Evolutionary conservation across 2,329 filamentous ascomycete species (phyloP).

Genomic region (Beauveria sp.): DNA sequence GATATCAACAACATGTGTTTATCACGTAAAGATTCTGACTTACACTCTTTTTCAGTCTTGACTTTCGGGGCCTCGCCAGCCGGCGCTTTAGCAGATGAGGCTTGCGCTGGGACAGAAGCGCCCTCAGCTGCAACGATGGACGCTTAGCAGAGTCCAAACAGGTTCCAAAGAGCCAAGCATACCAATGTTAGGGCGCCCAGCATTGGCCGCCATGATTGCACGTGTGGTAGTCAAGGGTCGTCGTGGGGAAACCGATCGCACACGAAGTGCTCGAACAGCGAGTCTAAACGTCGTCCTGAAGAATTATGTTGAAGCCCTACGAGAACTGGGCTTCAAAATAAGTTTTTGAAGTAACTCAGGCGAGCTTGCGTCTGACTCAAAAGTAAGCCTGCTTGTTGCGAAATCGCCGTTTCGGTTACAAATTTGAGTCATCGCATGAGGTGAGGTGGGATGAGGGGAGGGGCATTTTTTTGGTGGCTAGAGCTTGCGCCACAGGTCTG

Average conservation of each 20-base stretch:
- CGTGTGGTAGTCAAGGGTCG: constrained; percentile 33
- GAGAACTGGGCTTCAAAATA: constrained; percentile 23
- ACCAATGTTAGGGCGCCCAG: constrained; percentile 41
- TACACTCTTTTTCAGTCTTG: constrained; percentile 43
- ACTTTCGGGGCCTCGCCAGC: constrained; percentile 34
- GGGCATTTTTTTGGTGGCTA: constrained; percentile 11
- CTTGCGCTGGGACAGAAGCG: constrained; percentile 5
- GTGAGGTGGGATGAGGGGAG: constrained; percentile 13
- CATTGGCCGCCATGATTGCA: constrained; percentile 53
- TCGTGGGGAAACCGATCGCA: constrained; percentile 47
- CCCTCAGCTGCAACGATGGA: neutral
- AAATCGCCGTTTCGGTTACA: neutral
- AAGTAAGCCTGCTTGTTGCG: constrained; percentile 1
- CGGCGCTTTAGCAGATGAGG: constrained; percentile 21
- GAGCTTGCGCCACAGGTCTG: constrained; percentile 11
- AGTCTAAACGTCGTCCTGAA: constrained; percentile 42
- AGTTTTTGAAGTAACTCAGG: neutral
- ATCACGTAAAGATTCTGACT: constrained; percentile 10
- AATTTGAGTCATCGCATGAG: constrained; percentile 12
- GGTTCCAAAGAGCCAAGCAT: constrained; percentile 13
- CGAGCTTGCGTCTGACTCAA: constrained; percentile 7
- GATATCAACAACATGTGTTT: neutral
- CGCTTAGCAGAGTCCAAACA: neutral
- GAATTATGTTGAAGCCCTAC: constrained; percentile 29
- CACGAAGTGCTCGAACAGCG: constrained; percentile 47